Evolutionary conservation across 176 grass and related monocot species (phyloP), one percentile per base, ranked within the genome.

Genomic region (Musa acuminata): DNA sequence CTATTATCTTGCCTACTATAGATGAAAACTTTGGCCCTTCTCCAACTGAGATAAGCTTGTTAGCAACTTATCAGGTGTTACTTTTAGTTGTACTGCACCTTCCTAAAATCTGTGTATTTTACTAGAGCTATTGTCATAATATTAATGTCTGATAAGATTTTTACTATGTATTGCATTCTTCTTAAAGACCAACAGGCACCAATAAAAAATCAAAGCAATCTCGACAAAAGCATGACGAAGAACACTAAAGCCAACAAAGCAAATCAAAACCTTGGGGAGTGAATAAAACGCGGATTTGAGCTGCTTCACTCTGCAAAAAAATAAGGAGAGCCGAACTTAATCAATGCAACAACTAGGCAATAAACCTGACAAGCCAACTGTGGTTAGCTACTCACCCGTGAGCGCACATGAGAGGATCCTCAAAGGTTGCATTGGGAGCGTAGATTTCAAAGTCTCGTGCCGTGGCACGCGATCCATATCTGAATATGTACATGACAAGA

Each of bases 281-380:
- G 84, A 71, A 82, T 87, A 87, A 51, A 87, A 87, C 29, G 84
- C 69, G 52, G 84, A 87, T 75, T 87, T 87, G 58, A 87, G 82
- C 80, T 87, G 84, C 77, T 78, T 73, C 67, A 87, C 84, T 48
- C 84, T 87, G 80, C 51, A 80, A 81, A 71, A 62, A 49, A 43
- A 43, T 0, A 43, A 29, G 57, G 20, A 78, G 19, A 81, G 64
- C 55, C 62, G 53, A 63, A 72, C 51, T 55, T 14, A 22, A 51
- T 54, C 60, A 64, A 74, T 13, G 55, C 55, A 58, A 17, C 17
- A 12, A 58, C 55, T 2, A 12, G 35, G 35, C 35, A 43, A 43
- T 43, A 43, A 5, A 43, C 35, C 35, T 5, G 35, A 43, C 35
- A 43, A 43, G 4, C 35, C 35, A 43, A 43, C 35, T 43, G 35